Conservation (phyloP, 1,139 yeast species). For the Zygoascus sp. region DNA sequence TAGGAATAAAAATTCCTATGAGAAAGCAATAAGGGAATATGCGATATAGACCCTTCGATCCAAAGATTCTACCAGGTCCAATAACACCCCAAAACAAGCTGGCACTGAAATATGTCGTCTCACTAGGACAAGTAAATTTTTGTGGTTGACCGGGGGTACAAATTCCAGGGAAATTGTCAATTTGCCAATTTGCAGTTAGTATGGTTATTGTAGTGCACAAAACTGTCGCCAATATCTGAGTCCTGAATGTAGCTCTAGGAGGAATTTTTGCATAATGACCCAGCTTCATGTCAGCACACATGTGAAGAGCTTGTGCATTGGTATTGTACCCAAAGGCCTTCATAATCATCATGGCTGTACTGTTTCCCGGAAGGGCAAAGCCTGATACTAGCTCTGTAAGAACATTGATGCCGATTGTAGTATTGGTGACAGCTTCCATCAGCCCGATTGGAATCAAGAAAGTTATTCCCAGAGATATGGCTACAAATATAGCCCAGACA, state of each 20-base stretch:
- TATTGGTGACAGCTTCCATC: slow-evolving; percentile 50
- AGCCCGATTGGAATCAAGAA: slow-evolving; percentile 49
- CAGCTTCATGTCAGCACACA: slow-evolving; percentile 51
- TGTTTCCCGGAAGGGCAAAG: slow-evolving; percentile 59
- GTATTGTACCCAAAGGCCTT: slow-evolving; percentile 57
- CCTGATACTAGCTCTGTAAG: slow-evolving; percentile 55
- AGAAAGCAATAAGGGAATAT: slow-evolving; percentile 47
- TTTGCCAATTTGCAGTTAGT: slow-evolving; percentile 53
- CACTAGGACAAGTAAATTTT: slow-evolving; percentile 34
- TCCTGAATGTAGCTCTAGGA: slow-evolving; percentile 56
- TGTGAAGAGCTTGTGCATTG: slow-evolving; percentile 58
- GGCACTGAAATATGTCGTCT: slow-evolving; percentile 46
- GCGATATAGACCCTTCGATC: slow-evolving; percentile 41
- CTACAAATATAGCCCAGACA: slow-evolving; percentile 51
- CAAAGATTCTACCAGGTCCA: slow-evolving; percentile 58
- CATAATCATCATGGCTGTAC: slow-evolving; percentile 55
- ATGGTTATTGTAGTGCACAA: slow-evolving; percentile 41
- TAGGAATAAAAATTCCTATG: slow-evolving; percentile 47
- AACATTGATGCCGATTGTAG: slow-evolving; percentile 51
- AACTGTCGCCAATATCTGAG: slow-evolving; percentile 45
- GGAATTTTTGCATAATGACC: slow-evolving; percentile 59
- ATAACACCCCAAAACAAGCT: slow-evolving; percentile 60
- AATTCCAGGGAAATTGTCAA: slow-evolving; percentile 43
- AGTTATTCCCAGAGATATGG: slow-evolving; percentile 48
- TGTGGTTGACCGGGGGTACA: slow-evolving; percentile 42